Evolutionary conservation across 257 asterid species (phyloP), one percentile per base, ranked within the genome.

Genomic region (Scutellaria minor): DNA sequence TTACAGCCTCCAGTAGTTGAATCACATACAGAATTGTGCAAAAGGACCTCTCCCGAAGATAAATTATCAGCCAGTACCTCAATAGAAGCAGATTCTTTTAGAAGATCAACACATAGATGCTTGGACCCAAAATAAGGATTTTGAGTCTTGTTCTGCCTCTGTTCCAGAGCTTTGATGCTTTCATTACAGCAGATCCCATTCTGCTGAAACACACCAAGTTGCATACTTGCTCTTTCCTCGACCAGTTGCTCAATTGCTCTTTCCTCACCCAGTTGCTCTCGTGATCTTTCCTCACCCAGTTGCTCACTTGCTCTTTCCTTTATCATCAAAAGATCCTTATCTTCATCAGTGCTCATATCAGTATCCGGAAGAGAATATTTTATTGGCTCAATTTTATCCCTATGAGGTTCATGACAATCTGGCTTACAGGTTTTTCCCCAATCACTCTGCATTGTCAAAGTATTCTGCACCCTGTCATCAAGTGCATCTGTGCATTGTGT

Each of bases 371-470:
- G 77, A 75, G 75, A 75, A 79, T 72, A 42, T 54, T 70, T 72
- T 66, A 47, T 40, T 18, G 65, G 73, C 7, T 84, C 83, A 70
- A 63, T 59, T 11, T 69, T 70, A 65, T 66, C 83, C 65, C 27
- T 59, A 48, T 77, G 72, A 73, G 77, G 39, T 59, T 75, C 75
- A 79, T 45, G 69, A 68, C 61, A 80, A 73, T 81, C 83, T 70
- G 62, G 75, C 74, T 65, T 65, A 41, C 80, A 75, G 48, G 67
- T 42, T 35, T 67, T 72, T 41, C 67, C 73, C 35, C 60, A 22
- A 76, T 64, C 74, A 73, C 75, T 71, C 40, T 15, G 78, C 72
- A 41, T 22, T 52, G 53, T 57, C 24, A 22, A 63, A 39, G 82
- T 70, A 60, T 50, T 80, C 45, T 65, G 80, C 66, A 69, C 77